These are phyloP conservation scores for Euphorbia schlechtendalii DNA, from an alignment of 441 rosid species.

Conservation along the genomic window DNA sequence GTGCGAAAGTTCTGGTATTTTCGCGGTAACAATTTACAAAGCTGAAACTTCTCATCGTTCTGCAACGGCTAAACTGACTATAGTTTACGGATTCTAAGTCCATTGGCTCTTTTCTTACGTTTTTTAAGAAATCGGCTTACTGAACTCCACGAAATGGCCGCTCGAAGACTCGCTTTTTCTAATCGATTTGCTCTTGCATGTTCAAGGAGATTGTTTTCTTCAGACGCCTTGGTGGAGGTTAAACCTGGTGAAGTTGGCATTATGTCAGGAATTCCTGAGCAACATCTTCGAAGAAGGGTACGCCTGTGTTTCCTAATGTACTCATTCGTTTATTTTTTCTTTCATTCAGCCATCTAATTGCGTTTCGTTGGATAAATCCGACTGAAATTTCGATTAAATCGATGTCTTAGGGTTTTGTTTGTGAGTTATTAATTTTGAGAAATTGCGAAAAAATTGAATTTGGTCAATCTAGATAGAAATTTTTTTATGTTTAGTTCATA, in stretches of 20 bases:
- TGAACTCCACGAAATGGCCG: conserved; percentile 22
- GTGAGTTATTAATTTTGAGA: background rate
- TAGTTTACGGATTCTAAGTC: background rate
- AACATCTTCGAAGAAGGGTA: conserved; percentile 67
- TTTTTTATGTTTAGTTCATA: background rate
- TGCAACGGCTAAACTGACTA: background rate
- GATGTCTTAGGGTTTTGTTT: background rate
- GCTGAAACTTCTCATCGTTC: background rate
- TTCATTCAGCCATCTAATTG: background rate
- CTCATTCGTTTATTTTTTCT: background rate
- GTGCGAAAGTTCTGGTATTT: conserved; percentile 22
- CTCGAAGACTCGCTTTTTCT: conserved; percentile 16
- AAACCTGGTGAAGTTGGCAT: conserved; percentile 73
- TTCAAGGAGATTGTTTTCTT: conserved; percentile 24
- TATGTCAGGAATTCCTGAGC: conserved; percentile 82
- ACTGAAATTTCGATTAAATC: background rate
- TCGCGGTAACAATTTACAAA: conserved; percentile 5
- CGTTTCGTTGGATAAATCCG: background rate
- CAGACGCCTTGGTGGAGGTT: conserved; percentile 60
- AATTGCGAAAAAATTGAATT: background rate
- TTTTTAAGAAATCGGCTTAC: background rate
- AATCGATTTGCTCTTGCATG: conserved; percentile 15
- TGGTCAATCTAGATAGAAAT: background rate
- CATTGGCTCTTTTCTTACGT: background rate
- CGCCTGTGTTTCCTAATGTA: background rate